Percentiles rank a stretch among this genome's conserved stretches.
phyloP scores from a whole-genome alignment of 768 basidiomycete species.

The Pisolithus tinctorius region DNA sequence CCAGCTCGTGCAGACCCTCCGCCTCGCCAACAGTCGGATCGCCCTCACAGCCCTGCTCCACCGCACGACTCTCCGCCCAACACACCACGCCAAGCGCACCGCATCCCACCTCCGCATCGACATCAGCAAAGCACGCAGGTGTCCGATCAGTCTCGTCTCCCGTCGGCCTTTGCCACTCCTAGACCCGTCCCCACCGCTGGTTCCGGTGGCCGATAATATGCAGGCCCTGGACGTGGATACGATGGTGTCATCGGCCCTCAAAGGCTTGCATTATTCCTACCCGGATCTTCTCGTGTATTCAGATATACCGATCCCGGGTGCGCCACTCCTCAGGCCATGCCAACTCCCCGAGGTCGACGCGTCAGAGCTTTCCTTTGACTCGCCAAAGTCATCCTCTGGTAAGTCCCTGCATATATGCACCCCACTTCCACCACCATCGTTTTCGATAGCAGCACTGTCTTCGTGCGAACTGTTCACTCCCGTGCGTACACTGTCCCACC shows the following conservation, averaged over 20 bases:
- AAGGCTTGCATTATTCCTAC: neutral
- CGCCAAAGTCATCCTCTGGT: slow-evolving; percentile 9
- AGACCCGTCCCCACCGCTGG: slow-evolving; percentile 16
- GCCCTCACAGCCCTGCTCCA: slow-evolving; percentile 30
- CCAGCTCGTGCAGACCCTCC: slow-evolving; percentile 37
- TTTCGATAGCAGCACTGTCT: slow-evolving; percentile 5
- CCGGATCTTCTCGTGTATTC: neutral
- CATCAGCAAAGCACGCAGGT: slow-evolving; percentile 34
- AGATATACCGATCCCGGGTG: slow-evolving; percentile 9
- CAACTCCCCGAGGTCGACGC: slow-evolving; percentile 20
- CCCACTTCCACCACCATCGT: neutral
- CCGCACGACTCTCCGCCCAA: slow-evolving; percentile 31
- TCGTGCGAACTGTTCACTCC: slow-evolving; percentile 8
- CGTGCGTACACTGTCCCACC: slow-evolving; percentile 7
- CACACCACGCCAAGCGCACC: slow-evolving; percentile 42
- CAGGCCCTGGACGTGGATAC: neutral
- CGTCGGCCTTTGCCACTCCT: slow-evolving; percentile 32
- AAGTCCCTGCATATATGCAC: neutral
- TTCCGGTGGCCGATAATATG: no score
- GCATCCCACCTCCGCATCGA: slow-evolving; percentile 39
- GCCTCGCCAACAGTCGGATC: slow-evolving; percentile 38
- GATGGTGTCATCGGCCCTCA: neutral
- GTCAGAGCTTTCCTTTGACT: slow-evolving; percentile 8
- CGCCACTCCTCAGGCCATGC: slow-evolving; percentile 19
- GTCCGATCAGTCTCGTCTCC: slow-evolving; percentile 35